Evolutionary conservation across 306 rosid species (phyloP).

Genomic region (Cicer yamashitae): DNA sequence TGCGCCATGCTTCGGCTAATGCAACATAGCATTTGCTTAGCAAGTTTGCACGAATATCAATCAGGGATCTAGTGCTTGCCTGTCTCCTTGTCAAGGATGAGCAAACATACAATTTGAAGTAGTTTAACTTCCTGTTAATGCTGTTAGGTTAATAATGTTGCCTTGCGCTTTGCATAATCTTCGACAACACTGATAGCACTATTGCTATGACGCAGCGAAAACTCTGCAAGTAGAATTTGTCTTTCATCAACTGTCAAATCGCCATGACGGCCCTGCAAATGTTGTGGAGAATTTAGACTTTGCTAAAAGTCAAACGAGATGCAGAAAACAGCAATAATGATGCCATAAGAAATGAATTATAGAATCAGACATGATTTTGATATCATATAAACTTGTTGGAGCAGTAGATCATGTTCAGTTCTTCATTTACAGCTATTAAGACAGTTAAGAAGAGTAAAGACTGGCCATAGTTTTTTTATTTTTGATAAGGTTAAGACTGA

Average conservation of each 20-base stretch:
- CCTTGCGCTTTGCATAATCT: slow-evolving; percentile 72
- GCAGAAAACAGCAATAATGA: slow-evolving; percentile 3
- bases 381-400: slow-evolving; percentile 18
- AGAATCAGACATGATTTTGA: slow-evolving; percentile 2
- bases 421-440: not conserved
- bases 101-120: not conserved
- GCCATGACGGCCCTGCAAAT: slow-evolving; percentile 77
- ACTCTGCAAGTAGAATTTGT: slow-evolving; percentile 85
- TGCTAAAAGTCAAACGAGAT: not conserved
- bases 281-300: slow-evolving; percentile 4
- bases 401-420: slow-evolving; percentile 1
- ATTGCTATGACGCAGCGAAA: slow-evolving; percentile 78
- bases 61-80: slow-evolving; percentile 18
- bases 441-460: too few species aligned
- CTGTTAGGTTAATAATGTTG: slow-evolving; percentile 43
- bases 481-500: too few species aligned
- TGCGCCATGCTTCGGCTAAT: slow-evolving; percentile 3
- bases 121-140: slow-evolving; percentile 24
- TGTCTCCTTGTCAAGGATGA: slow-evolving; percentile 19
- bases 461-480: too few species aligned
- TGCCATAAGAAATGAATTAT: not conserved
- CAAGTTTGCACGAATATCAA: slow-evolving; percentile 26
- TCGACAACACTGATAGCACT: slow-evolving; percentile 66
- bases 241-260: slow-evolving; percentile 75
- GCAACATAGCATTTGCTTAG: not conserved